These are phyloP conservation scores for Daphne laureola DNA, from an alignment of 441 rosid species.

Conservation along the genomic window DNA sequence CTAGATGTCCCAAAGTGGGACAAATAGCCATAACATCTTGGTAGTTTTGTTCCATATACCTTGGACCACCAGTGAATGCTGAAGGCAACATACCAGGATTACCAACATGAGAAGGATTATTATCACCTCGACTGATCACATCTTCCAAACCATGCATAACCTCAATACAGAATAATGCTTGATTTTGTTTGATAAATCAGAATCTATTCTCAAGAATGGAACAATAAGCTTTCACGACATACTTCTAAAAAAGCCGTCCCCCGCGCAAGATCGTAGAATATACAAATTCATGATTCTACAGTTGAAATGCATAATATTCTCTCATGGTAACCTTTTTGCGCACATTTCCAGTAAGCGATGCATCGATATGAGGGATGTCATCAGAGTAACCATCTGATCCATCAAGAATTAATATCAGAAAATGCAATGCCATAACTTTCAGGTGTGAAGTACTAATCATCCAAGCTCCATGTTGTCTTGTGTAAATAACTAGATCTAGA, in stretches of 20 bases:
- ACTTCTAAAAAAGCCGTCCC: slow-evolving; percentile 5
- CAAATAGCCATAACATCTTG: slow-evolving; percentile 7
- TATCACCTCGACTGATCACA: background rate
- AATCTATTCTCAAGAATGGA: background rate
- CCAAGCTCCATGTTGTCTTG: too few species aligned
- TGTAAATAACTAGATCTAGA: too few species aligned
- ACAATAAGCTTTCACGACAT: slow-evolving; percentile 1
- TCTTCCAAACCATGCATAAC: background rate
- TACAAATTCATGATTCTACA: too few species aligned
- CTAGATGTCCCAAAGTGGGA: background rate
- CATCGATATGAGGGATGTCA: too few species aligned
- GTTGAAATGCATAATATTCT: background rate
- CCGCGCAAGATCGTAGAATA: background rate
- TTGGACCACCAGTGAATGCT: background rate
- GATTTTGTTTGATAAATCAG: background rate
- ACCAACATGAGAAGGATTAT: background rate
- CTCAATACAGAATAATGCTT: background rate
- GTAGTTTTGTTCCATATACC: background rate
- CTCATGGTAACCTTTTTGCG: too few species aligned
- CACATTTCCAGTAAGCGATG: too few species aligned
- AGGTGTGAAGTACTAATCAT: too few species aligned
- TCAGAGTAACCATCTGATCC: too few species aligned
- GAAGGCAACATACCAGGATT: background rate
- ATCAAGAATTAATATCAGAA: too few species aligned
- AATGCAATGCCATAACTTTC: background rate